Evolutionary conservation across 2,329 filamentous ascomycete genomes (phyloP).

Genomic region (Aspergillus versicolor): DNA sequence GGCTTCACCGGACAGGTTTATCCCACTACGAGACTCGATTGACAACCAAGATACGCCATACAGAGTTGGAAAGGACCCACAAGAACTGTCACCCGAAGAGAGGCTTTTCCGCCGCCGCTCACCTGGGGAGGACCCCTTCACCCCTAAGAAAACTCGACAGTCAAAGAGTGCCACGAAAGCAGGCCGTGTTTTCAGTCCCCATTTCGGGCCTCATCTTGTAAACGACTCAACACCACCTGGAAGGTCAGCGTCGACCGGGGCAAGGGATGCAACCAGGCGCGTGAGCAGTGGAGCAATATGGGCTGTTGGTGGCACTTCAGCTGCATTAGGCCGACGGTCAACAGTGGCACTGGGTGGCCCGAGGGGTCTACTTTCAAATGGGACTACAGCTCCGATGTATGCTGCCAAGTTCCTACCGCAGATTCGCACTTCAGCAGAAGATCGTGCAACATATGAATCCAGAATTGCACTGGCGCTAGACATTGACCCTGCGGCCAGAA

Average conservation of each 20-base stretch:
- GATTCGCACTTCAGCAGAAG: constrained; percentile 52
- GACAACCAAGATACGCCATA: constrained; percentile 50
- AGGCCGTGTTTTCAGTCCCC: constrained; percentile 23
- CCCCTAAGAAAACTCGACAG: constrained; percentile 37
- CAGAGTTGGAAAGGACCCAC: constrained; percentile 50
- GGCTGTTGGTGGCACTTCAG: constrained; percentile 70
- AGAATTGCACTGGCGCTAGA: constrained; percentile 77
- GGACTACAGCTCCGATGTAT: constrained; percentile 68
- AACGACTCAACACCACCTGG: constrained; percentile 23
- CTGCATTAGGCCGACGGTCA: constrained; percentile 48
- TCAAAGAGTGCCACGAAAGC: constrained; percentile 14
- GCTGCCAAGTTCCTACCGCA: constrained; percentile 56
- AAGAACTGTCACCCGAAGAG: constrained; percentile 48
- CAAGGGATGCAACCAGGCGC: constrained; percentile 40
- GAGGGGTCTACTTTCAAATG: constrained; percentile 64
- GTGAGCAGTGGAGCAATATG: constrained; percentile 70
- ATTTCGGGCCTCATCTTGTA: constrained; percentile 36
- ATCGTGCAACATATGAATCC: constrained; percentile 67
- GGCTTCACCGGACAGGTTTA: constrained; percentile 58
- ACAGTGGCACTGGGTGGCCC: constrained; percentile 59
- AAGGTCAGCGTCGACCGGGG: constrained; percentile 1
- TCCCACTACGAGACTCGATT: constrained; percentile 48
- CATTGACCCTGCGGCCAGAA: constrained; percentile 67
- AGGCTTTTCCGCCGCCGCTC: constrained; percentile 45
- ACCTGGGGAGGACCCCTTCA: constrained; percentile 54